Evolutionary conservation across 305 asterid species (phyloP).

Genomic region (Fraxinus platypoda): DNA sequence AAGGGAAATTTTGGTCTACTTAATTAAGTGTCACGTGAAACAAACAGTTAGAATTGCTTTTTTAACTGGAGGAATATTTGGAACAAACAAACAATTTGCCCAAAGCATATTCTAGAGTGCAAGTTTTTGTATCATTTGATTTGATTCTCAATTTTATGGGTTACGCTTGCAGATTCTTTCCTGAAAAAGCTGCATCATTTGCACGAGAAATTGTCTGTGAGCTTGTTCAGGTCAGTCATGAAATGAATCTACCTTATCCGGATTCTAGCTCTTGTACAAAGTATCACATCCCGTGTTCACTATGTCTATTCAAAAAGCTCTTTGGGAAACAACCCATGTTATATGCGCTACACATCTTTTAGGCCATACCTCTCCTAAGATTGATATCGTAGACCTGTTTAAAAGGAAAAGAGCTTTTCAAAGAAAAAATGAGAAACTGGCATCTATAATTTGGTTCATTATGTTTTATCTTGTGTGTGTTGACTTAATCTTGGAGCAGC

Average conservation of each 20-base stretch:
- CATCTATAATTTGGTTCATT: neutral
- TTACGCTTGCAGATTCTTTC: constrained; percentile 65
- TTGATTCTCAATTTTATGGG: neutral
- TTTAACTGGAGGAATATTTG: neutral
- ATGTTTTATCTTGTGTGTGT: neutral
- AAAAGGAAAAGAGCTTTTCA: neutral
- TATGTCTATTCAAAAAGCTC: neutral
- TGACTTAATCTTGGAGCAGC: constrained; percentile 11
- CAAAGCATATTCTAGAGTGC: neutral
- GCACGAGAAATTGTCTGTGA: constrained; percentile 67
- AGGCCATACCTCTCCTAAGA: neutral
- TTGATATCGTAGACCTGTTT: neutral
- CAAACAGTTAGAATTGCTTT: neutral
- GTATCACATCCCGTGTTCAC: neutral
- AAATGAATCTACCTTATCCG: constrained; percentile 1
- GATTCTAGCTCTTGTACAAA: neutral
- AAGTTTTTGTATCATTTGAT: neutral
- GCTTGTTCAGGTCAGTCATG: constrained; percentile 66
- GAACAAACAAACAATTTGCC: neutral
- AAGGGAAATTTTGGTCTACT: neutral
- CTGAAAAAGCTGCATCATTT: constrained; percentile 75
- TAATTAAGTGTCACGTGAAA: neutral
- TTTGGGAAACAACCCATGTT: neutral
- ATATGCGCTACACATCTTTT: neutral
- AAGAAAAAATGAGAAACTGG: neutral